Conservation (phyloP, 768 basidiomycete species). For the Trametes punicea region DNA sequence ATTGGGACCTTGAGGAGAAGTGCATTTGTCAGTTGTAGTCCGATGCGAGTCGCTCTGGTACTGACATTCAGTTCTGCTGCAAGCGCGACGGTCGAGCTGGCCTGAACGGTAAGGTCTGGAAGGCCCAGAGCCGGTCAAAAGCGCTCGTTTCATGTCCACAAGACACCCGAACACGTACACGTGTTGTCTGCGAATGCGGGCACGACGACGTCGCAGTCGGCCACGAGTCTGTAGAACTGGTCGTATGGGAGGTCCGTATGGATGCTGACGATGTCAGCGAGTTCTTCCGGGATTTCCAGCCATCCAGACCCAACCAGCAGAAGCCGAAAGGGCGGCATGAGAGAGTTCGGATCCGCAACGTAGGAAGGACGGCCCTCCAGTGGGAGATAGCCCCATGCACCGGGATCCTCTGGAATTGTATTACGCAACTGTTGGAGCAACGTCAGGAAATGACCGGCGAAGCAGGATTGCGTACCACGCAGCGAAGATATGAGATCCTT, state of each 20-base stretch:
- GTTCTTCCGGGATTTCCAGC: slow-evolving; percentile 34
- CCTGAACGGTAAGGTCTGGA: slow-evolving; percentile 35
- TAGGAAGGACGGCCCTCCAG: slow-evolving; percentile 23
- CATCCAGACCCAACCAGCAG: slow-evolving; percentile 34
- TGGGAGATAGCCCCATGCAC: slow-evolving; percentile 37
- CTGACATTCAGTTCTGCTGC: slow-evolving; percentile 38
- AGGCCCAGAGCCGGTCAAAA: neutral
- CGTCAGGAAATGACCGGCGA: neutral
- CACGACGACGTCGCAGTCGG: slow-evolving; percentile 38
- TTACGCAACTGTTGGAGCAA: no score
- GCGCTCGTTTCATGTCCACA: no score
- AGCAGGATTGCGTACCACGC: slow-evolving; percentile 23
- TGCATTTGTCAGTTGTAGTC: neutral
- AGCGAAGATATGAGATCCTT: slow-evolving; percentile 33
- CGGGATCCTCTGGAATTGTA: slow-evolving; percentile 30
- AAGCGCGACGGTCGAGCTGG: slow-evolving; percentile 41
- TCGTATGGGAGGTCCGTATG: slow-evolving; percentile 35
- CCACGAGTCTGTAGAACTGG: slow-evolving; percentile 38
- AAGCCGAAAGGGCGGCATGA: slow-evolving; percentile 30
- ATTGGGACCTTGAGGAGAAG: slow-evolving; percentile 33
- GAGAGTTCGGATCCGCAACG: slow-evolving; percentile 24
- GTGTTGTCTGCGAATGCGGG: slow-evolving; percentile 37
- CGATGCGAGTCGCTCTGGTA: no score
- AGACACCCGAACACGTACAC: slow-evolving; percentile 21
- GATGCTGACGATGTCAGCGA: slow-evolving; percentile 37